Evolutionary conservation across 2,329 filamentous ascomycete species (phyloP).

Genomic region (Aspergillus spinulosporus): DNA sequence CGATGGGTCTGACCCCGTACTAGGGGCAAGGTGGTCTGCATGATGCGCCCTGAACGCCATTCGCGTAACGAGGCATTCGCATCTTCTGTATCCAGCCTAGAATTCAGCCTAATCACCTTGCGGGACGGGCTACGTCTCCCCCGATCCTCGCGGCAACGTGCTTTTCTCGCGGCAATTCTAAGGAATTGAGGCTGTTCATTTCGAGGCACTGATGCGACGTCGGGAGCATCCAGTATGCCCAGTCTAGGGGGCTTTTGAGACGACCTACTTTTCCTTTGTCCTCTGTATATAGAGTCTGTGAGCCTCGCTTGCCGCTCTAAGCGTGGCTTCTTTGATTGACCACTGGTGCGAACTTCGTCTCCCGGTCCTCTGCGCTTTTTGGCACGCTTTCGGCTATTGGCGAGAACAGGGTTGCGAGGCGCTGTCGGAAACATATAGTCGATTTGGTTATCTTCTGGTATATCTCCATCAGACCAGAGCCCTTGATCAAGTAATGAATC

Average conservation of each 20-base stretch:
- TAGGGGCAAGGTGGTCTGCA: slow-evolving; percentile 26
- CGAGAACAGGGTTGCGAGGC: slow-evolving; percentile 23
- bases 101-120: slow-evolving; percentile 56
- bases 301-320: slow-evolving; percentile 38
- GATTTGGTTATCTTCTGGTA: slow-evolving; percentile 44
- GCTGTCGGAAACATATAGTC: slow-evolving; percentile 42
- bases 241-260: slow-evolving; percentile 31
- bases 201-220: slow-evolving; percentile 30
- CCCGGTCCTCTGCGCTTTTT: slow-evolving; percentile 22
- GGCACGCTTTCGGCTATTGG: slow-evolving; percentile 18
- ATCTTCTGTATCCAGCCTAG: slow-evolving; percentile 56
- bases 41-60: slow-evolving; percentile 53
- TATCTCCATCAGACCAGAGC: slow-evolving; percentile 30
- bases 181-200: slow-evolving; percentile 54
- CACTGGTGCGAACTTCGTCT: slow-evolving; percentile 3
- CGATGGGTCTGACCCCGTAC: slow-evolving; percentile 22
- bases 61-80: slow-evolving; percentile 50
- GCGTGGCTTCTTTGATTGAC: slow-evolving; percentile 26
- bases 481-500: slow-evolving; percentile 26
- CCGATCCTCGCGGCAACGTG: slow-evolving; percentile 48
- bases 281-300: slow-evolving; percentile 34
- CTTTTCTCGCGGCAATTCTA: slow-evolving; percentile 55
- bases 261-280: slow-evolving; percentile 23
- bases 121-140: slow-evolving; percentile 54
- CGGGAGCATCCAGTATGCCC: slow-evolving; percentile 56